A percentile compares a stretch with the other conserved stretches of the same genome.
Evolutionary conservation across 2,329 filamentous ascomycete genomes (phyloP).

Genomic region (Paecilomyces niveus): DNA sequence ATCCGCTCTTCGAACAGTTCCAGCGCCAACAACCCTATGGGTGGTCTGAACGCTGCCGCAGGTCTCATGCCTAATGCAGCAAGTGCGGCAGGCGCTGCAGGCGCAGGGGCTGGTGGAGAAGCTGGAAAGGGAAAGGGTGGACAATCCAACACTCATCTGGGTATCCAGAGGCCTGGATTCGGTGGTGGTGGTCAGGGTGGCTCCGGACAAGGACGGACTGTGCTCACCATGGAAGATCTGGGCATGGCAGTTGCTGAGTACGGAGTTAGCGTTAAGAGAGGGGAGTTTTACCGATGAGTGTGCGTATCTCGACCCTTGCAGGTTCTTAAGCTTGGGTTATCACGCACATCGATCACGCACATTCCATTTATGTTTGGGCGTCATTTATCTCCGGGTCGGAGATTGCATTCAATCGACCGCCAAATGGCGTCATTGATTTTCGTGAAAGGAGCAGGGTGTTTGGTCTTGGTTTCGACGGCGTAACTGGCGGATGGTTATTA

Average conservation of each 20-base stretch:
- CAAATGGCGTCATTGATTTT: neutral
- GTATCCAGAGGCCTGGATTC: conserved; percentile 69
- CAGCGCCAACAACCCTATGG: conserved; percentile 85
- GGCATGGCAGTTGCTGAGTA: conserved; percentile 98
- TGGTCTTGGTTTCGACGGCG: neutral
- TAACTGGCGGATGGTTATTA: neutral
- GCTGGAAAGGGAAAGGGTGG: conserved; percentile 41
- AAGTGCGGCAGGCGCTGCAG: conserved; percentile 43
- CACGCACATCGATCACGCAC: neutral
- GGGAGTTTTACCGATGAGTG: conserved; percentile 82
- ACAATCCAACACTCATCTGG: conserved; percentile 51
- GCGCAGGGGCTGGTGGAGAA: conserved; percentile 39
- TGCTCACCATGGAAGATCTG: conserved; percentile 96
- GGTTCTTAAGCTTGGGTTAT: neutral
- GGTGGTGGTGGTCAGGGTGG: conserved; percentile 85
- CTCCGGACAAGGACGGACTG: conserved; percentile 75
- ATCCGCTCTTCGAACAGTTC: conserved; percentile 87
- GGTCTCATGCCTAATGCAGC: conserved; percentile 51
- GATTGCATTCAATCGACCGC: neutral
- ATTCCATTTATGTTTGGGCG: neutral
- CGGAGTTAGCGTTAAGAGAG: conserved; percentile 92
- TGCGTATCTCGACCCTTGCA: neutral
- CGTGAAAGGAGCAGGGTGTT: neutral
- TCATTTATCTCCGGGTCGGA: neutral
- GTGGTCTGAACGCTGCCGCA: conserved; percentile 65